A percentile compares a stretch with the other conserved stretches of the same genome.
phyloP scores from a whole-genome alignment of 179 eudicot genomes.

The Spergularia azorica region DNA sequence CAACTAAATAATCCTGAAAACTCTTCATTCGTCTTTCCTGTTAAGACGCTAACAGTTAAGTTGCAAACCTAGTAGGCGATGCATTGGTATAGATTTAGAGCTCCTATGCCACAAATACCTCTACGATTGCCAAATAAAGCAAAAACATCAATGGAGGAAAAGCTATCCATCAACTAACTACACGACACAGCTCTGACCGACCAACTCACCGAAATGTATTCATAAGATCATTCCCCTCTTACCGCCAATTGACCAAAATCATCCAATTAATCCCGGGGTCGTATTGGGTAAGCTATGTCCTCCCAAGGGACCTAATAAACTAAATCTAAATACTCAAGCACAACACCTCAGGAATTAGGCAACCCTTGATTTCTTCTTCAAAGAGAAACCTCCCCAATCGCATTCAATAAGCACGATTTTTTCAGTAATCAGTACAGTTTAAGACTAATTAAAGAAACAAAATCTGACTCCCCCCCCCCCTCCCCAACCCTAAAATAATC shows the following conservation, averaged over 20 bases:
- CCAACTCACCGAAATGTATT: not conserved
- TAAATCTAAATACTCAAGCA: not conserved
- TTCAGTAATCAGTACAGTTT: not conserved
- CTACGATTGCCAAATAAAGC: not conserved
- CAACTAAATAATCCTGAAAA: not conserved
- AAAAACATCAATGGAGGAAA: not conserved
- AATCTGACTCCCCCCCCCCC: no score
- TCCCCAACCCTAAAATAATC: not conserved
- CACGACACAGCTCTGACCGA: not conserved
- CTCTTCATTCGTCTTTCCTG: not conserved
- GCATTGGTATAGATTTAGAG: not conserved
- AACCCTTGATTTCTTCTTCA: slow-evolving; percentile 6
- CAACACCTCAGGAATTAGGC: not conserved
- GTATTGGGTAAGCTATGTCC: not conserved
- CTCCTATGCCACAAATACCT: not conserved
- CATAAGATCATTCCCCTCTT: not conserved
- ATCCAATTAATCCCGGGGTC: not conserved
- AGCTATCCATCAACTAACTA: slow-evolving; percentile 6
- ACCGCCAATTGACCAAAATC: not conserved
- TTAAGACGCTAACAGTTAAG: not conserved
- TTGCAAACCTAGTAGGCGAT: not conserved
- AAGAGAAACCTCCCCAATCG: slow-evolving; percentile 4
- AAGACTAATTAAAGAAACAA: not conserved
- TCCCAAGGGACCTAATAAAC: not conserved
- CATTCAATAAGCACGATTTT: not conserved